phyloP scores from a whole-genome alignment of 768 basidiomycete species.

The Rhizopogon vesiculosus region DNA sequence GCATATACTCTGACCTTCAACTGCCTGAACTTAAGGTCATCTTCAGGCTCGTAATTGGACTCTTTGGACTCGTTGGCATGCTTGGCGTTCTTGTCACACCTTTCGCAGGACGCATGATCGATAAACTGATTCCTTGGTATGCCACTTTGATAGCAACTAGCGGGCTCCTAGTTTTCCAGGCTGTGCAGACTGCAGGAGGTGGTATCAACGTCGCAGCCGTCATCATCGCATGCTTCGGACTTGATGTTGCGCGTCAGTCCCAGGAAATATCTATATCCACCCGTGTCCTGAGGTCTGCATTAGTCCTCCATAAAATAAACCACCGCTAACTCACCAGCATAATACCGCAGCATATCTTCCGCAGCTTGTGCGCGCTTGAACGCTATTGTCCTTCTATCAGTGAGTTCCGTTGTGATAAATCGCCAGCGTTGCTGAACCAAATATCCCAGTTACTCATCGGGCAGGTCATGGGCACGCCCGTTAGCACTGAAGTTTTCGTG shows the following conservation, averaged over 20 bases:
- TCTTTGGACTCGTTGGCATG: slow-evolving; percentile 73
- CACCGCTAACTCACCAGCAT: not conserved
- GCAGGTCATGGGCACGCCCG: slow-evolving; percentile 78
- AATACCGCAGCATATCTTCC: slow-evolving; percentile 25
- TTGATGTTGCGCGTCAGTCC: slow-evolving; percentile 72
- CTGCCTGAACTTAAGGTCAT: not conserved
- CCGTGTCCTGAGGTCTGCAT: slow-evolving; percentile 47
- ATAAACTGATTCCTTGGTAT: slow-evolving; percentile 73
- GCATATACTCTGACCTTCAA: not conserved
- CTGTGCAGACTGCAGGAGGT: slow-evolving; percentile 65
- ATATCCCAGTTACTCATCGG: slow-evolving; percentile 55
- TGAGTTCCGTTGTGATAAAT: slow-evolving; percentile 23
- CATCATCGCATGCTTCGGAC: slow-evolving; percentile 60
- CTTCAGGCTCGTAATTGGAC: slow-evolving; percentile 53
- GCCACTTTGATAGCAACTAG: slow-evolving; percentile 56
- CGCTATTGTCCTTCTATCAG: slow-evolving; percentile 68
- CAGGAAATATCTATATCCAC: slow-evolving; percentile 65
- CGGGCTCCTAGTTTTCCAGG: slow-evolving; percentile 45
- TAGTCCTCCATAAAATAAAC: slow-evolving; percentile 2
- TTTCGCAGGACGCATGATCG: slow-evolving; percentile 62
- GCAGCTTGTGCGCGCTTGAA: slow-evolving; percentile 68
- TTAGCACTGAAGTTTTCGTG: slow-evolving; percentile 68
- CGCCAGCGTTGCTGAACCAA: not conserved
- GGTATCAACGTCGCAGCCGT: slow-evolving; percentile 69
- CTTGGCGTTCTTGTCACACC: slow-evolving; percentile 69